phyloP scores from a whole-genome alignment of 768 basidiomycete species.

The Pulveroboletus sp. region DNA sequence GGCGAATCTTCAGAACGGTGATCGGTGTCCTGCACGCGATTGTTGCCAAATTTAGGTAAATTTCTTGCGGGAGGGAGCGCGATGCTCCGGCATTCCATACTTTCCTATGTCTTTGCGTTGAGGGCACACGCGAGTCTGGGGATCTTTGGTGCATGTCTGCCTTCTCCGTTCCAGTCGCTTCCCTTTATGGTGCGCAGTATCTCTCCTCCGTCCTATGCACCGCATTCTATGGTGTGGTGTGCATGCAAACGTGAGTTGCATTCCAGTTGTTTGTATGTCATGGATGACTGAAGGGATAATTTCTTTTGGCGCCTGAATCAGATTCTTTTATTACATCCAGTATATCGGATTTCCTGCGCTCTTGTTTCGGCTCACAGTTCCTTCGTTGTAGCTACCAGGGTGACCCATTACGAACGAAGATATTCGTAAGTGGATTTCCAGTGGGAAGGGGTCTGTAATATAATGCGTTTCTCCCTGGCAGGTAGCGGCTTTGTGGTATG shows the following conservation, averaged over 20 bases:
- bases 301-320: too few relatives aligned
- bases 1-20: too few relatives aligned
- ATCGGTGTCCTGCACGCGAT: too few relatives aligned
- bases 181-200: conserved; percentile 2
- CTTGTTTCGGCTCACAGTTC: background rate
- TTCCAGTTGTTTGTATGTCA: background rate
- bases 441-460: too few relatives aligned
- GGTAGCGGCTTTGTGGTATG: conserved; percentile 7
- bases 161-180: conserved; percentile 1
- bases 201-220: background rate
- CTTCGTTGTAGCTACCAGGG: conserved; percentile 6
- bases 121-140: too few relatives aligned
- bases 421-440: background rate
- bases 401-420: conserved; percentile 1
- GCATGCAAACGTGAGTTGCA: conserved; percentile 6
- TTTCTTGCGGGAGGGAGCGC: too few relatives aligned
- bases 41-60: too few relatives aligned
- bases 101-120: too few relatives aligned
- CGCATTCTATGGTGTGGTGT: conserved; percentile 6
- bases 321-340: conserved; percentile 10
- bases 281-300: too few relatives aligned
- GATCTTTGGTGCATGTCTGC: conserved; percentile 1
- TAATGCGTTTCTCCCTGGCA: background rate
- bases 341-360: background rate
- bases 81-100: too few relatives aligned